phyloP scores from a whole-genome alignment of 768 basidiomycete species.

The Tubosaeta sp. region DNA sequence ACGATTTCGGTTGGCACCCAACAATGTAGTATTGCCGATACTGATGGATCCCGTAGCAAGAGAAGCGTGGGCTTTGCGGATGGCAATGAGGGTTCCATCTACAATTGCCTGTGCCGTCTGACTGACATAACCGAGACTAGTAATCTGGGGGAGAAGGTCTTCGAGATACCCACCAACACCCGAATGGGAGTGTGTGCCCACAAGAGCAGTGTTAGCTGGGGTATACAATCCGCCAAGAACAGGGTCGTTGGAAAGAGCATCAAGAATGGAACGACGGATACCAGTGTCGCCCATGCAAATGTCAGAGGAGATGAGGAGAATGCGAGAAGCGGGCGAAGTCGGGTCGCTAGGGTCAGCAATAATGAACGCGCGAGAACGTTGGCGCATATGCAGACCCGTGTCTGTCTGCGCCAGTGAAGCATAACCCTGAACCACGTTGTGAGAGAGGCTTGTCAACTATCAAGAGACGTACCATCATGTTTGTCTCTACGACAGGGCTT shows the following conservation, averaged over 20 bases:
- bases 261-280: conserved; percentile 63
- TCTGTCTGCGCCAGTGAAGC: conserved; percentile 61
- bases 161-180: conserved; percentile 80
- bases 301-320: conserved; percentile 80
- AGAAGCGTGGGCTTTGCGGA: conserved; percentile 60
- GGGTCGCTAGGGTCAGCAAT: conserved; percentile 43
- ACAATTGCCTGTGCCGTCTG: conserved; percentile 72
- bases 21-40: conserved; percentile 64
- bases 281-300: conserved; percentile 82
- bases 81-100: conserved; percentile 62
- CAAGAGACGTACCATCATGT: conserved; percentile 60
- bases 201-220: conserved; percentile 68
- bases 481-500: conserved; percentile 76
- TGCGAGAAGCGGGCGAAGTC: conserved; percentile 45
- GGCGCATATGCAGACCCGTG: conserved; percentile 74
- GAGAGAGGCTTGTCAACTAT: neutral
- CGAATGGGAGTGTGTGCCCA: conserved; percentile 70
- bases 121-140: conserved; percentile 67
- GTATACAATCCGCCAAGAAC: conserved; percentile 63
- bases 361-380: conserved; percentile 74
- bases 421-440: conserved; percentile 48
- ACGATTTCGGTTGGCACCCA: conserved; percentile 69
- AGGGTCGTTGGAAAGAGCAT: conserved; percentile 42
- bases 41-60: conserved; percentile 57
- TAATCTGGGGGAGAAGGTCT: conserved; percentile 73